Conservation (phyloP, 2,329 filamentous ascomycete species). For the Sordariomycetes sp. region DNA sequence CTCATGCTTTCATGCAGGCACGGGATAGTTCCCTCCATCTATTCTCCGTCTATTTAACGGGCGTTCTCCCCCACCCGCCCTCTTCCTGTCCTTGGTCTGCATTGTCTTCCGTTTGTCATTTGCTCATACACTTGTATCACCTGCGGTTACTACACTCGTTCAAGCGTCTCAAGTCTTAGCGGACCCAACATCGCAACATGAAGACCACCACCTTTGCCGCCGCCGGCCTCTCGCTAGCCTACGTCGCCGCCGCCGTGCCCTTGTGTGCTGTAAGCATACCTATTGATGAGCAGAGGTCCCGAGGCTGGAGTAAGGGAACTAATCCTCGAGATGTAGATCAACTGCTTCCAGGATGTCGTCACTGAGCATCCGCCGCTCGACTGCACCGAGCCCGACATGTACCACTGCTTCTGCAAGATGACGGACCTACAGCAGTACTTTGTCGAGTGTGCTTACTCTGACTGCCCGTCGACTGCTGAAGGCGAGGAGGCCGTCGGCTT, state of each 20-base stretch:
- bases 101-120: background rate
- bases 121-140: too few relatives aligned
- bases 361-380: slow-evolving; percentile 13
- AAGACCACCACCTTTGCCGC: slow-evolving; percentile 3
- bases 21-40: too few relatives aligned
- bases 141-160: background rate
- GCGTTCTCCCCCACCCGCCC: too few relatives aligned
- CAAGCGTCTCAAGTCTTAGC: background rate
- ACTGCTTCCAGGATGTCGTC: slow-evolving; percentile 14
- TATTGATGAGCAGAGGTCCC: background rate
- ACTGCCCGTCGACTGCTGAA: slow-evolving; percentile 6
- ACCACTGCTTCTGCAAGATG: slow-evolving; percentile 16
- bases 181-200: background rate
- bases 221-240: slow-evolving; percentile 6
- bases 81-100: too few relatives aligned
- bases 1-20: too few relatives aligned
- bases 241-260: slow-evolving; percentile 7
- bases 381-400: slow-evolving; percentile 16
- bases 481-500: slow-evolving; percentile 10
- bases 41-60: too few relatives aligned
- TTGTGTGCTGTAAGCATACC: slow-evolving; percentile 7
- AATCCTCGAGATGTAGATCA: slow-evolving; percentile 4
- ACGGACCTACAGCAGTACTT: slow-evolving; percentile 12
- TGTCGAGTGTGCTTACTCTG: slow-evolving; percentile 10
- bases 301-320: background rate